These are phyloP conservation scores for Talaromyces sp. DNA, from an alignment of 2,329 filamentous ascomycete genomes.

Conservation along the genomic window DNA sequence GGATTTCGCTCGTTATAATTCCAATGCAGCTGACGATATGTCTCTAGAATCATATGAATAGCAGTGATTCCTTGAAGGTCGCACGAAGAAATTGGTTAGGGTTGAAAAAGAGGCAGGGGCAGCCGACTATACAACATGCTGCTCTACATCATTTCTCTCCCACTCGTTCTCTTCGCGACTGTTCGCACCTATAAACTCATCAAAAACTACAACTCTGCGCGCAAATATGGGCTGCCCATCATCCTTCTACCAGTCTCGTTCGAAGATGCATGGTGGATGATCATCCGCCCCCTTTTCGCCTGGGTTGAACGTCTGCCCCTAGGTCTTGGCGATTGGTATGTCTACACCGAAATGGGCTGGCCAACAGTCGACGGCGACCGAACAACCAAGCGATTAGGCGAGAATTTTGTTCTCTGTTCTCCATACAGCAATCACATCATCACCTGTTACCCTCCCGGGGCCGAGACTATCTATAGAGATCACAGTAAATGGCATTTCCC, in stretches of 20 bases:
- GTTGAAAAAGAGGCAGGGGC: neutral
- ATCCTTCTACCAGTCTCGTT: neutral
- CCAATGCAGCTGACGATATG: neutral
- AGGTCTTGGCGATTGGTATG: neutral
- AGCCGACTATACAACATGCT: neutral
- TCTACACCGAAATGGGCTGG: slow-evolving; percentile 3
- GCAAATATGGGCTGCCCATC: neutral
- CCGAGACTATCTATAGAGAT: neutral
- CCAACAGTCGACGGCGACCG: slow-evolving; percentile 1
- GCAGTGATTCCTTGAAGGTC: neutral
- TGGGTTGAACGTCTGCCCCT: neutral
- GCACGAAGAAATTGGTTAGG: neutral
- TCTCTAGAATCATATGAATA: neutral
- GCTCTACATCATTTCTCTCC: neutral
- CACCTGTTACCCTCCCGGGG: neutral
- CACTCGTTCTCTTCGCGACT: neutral
- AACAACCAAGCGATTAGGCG: neutral
- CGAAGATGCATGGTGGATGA: neutral
- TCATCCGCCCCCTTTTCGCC: neutral
- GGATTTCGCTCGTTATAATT: neutral
- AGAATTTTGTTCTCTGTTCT: slow-evolving; percentile 2
- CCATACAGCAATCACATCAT: slow-evolving; percentile 2
- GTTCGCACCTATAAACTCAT: neutral
- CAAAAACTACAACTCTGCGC: neutral
- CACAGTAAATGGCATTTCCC: slow-evolving; percentile 3